Conservation (phyloP, 2,329 filamentous ascomycete genomes). For the Curvularia eragrostidis region DNA sequence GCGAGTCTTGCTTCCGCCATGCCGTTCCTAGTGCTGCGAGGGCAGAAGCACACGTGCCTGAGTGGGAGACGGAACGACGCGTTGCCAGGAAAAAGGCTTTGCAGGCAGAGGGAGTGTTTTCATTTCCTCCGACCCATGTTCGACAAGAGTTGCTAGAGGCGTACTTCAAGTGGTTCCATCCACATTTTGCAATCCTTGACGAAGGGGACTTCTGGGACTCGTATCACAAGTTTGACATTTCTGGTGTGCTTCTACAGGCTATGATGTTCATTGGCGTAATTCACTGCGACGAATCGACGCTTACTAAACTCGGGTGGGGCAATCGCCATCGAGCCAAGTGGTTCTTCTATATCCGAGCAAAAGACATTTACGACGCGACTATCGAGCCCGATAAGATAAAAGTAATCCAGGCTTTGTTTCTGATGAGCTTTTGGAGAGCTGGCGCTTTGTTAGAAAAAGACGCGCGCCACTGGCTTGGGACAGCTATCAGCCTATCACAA, state of each 20-base stretch:
- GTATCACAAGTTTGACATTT: slow-evolving; percentile 53
- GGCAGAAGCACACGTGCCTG: slow-evolving; percentile 47
- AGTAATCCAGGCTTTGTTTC: slow-evolving; percentile 60
- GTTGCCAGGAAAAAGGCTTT: slow-evolving; percentile 47
- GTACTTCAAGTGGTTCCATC: slow-evolving; percentile 65
- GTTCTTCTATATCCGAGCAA: slow-evolving; percentile 58
- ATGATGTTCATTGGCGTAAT: slow-evolving; percentile 64
- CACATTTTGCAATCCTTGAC: slow-evolving; percentile 63
- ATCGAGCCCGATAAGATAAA: slow-evolving; percentile 60
- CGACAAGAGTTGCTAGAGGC: slow-evolving; percentile 57
- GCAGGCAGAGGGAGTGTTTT: slow-evolving; percentile 53
- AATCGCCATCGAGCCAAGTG: slow-evolving; percentile 60
- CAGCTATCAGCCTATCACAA: slow-evolving; percentile 60
- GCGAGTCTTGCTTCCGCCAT: slow-evolving; percentile 34
- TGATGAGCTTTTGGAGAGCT: slow-evolving; percentile 64
- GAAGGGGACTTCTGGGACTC: slow-evolving; percentile 52
- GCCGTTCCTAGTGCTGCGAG: slow-evolving; percentile 44
- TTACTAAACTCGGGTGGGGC: slow-evolving; percentile 56
- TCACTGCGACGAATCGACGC: slow-evolving; percentile 58
- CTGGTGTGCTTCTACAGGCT: slow-evolving; percentile 59
- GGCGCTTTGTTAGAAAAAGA: slow-evolving; percentile 52
- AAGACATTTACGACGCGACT: slow-evolving; percentile 61
- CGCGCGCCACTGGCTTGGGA: slow-evolving; percentile 50
- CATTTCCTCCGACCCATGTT: slow-evolving; percentile 54
- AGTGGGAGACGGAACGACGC: slow-evolving; percentile 47